Evolutionary conservation across 73 alveolate species (phyloP).

Genomic region (Symbiodinium pilosum): DNA sequence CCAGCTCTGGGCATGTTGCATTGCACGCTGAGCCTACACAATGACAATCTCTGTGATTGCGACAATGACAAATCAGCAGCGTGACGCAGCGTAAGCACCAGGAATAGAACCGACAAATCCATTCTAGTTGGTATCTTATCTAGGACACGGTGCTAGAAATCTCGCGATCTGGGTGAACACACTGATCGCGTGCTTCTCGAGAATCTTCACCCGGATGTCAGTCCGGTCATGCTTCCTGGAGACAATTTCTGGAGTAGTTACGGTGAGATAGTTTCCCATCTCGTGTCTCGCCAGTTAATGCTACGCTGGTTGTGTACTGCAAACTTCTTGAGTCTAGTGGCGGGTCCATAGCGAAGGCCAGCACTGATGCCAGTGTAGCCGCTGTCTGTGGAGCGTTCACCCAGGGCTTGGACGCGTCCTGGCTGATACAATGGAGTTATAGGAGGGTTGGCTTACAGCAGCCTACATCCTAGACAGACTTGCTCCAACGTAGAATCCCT

Average conservation of each 20-base stretch:
- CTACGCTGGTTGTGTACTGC: too few relatives aligned
- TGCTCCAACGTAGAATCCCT: not conserved
- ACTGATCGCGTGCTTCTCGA: not conserved
- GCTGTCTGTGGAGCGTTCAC: not conserved
- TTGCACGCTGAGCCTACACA: too few relatives aligned
- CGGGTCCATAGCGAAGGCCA: not conserved
- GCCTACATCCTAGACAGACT: not conserved
- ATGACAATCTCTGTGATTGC: too few relatives aligned
- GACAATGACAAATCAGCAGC: too few relatives aligned
- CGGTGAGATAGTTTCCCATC: too few relatives aligned
- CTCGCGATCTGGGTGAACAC: not conserved
- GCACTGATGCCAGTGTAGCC: not conserved
- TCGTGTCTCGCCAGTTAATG: too few relatives aligned
- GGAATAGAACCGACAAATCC: too few relatives aligned
- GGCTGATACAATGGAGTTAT: not conserved
- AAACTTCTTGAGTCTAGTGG: not conserved
- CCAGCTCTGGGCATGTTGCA: not conserved
- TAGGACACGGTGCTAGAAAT: too few relatives aligned
- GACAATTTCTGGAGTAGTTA: too few relatives aligned
- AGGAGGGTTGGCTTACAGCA: not conserved
- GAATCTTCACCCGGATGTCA: not conserved
- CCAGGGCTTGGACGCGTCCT: not conserved
- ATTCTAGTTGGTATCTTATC: too few relatives aligned
- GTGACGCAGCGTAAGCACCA: too few relatives aligned
- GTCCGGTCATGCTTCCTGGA: not conserved